Evolutionary conservation across 306 rosid genomes (phyloP), one percentile per base, ranked within the genome.

Genomic region (Trichosanthes cucumerina): DNA sequence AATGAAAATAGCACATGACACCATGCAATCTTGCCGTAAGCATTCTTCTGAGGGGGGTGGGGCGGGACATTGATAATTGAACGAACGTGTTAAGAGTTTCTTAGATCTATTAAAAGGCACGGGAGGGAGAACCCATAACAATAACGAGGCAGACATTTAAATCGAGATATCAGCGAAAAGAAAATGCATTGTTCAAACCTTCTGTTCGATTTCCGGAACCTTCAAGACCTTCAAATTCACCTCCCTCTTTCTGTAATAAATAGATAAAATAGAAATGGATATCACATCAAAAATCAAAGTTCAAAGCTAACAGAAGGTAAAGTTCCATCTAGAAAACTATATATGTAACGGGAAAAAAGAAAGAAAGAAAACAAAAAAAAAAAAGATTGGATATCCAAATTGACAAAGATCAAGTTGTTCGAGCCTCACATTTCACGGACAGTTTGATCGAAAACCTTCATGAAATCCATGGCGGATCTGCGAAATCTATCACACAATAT

Each of bases 131-230:
- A 47, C 9, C 12, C 63, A 34, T 49, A 49, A 26, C 26, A 50
- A 74, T 9, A 47, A 63, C 24, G 53, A 46, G 33, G n/a, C 12
- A 50, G 8, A 43, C 78, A 38, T 21, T 9, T 50, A 16, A 23
- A 46, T 19, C 9, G 43, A 57, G 63, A 74, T 57, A 57, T 19
- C 71, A 28, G 46, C 13, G 28, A 68, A 46, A 57, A 59, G 7
- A 3, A 52, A n/a, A 58, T 12, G 75, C 60, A 75, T 16, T n/a
- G 10, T 58, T 50, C 13, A 3, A 28, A 96, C 99, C 99, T 96
- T 96, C 90, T 96, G 99, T 78, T 96, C 99, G 85, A 92, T 92
- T 87, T 96, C 99, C 0, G 99, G 99, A 84, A 96, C 97, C 90
- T 96, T 96, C 78, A 96, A 88, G 31, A 96, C 99, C 88, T 96